Base-by-base conservation (phyloP, 1,284 basidiomycete genomes). In the Marasmius fiardii region DNA sequence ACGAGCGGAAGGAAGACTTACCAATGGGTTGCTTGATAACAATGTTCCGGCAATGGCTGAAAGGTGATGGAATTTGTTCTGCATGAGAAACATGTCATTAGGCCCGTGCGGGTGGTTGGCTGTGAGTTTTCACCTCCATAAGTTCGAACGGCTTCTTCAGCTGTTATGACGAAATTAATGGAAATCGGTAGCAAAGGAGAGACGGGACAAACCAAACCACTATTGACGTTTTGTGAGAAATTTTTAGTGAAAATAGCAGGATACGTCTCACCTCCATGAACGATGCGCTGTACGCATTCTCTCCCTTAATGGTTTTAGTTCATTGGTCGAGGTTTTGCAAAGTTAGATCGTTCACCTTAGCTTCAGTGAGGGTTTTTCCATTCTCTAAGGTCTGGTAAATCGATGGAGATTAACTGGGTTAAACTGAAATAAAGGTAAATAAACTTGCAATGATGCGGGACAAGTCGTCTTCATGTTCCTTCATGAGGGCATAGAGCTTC, bases 11-110 rank as follows among this genome's bases (percentile, higher is more conserved):
- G 26, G 43, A 23, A 28, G 8, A 70, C 80, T 62, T 62, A 86
- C 95, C 95, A 58, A 97, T 76, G 5, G 95, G 95, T 71, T 99
- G 95, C 73, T 95, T 95, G 64, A 98, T 87, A n/a, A 93, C 89
- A 18, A 98, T 73, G 68, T 96, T 96, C 52, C 95, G 86, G 11
- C 88, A 73, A 50, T 82, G 82, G 1, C 86, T 77, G 34, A 90
- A 71, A 0, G 91, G 74, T 7, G 89, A 89, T 3, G 96, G 95
- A 31, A 98, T 86, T 10, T 90, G 85, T 72, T 96, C 92, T 83
- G 61, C 18, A 41, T 3, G 39, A 41, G 34, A 54, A 45, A 37
- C 45, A 28, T 54, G 34, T 62, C 31, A 35, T n/a, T 47, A 31
- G 21, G 56, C 39, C 39, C 43, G 14, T 16, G 4, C 20, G 26